Conservation (phyloP, 768 basidiomycete genomes). For the Leccinum obscurum region DNA sequence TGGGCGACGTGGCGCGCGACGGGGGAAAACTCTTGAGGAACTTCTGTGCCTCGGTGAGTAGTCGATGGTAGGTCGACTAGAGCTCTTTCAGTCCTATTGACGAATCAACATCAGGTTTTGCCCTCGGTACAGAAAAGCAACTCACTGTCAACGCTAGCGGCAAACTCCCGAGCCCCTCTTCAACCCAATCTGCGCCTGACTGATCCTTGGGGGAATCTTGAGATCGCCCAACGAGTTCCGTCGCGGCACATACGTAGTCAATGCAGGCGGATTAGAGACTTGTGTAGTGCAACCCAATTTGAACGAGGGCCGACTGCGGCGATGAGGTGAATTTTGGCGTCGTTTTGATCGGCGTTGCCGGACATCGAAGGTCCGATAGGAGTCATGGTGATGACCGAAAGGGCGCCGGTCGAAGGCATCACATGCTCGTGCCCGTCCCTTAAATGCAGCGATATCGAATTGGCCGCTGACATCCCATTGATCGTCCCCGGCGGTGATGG, state of each 20-base stretch:
- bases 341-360: conserved; percentile 18
- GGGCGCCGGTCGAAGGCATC: conserved; percentile 29
- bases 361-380: conserved; percentile 13
- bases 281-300: conserved; percentile 44
- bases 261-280: conserved; percentile 24
- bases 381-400: conserved; percentile 17
- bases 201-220: conserved; percentile 73
- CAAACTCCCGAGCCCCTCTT: conserved; percentile 83
- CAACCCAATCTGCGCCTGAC: conserved; percentile 76
- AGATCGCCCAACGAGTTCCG: conserved; percentile 70
- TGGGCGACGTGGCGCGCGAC: conserved; percentile 50
- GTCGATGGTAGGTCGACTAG: conserved; percentile 52
- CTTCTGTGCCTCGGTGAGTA: conserved; percentile 55
- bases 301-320: conserved; percentile 43
- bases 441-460: conserved; percentile 21
- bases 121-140: conserved; percentile 15
- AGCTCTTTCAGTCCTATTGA: conserved; percentile 70
- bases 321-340: conserved; percentile 30
- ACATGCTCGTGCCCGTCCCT: conserved; percentile 24
- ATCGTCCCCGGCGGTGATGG: conserved; percentile 46
- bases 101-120: neutral
- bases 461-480: conserved; percentile 12
- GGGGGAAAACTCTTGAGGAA: conserved; percentile 46
- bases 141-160: conserved; percentile 78
- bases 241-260: conserved; percentile 39